Evolutionary conservation across 2,329 filamentous ascomycete species (phyloP), one percentile per base, ranked within the genome.

Genomic region (Cryoendolithus antarcticus): DNA sequence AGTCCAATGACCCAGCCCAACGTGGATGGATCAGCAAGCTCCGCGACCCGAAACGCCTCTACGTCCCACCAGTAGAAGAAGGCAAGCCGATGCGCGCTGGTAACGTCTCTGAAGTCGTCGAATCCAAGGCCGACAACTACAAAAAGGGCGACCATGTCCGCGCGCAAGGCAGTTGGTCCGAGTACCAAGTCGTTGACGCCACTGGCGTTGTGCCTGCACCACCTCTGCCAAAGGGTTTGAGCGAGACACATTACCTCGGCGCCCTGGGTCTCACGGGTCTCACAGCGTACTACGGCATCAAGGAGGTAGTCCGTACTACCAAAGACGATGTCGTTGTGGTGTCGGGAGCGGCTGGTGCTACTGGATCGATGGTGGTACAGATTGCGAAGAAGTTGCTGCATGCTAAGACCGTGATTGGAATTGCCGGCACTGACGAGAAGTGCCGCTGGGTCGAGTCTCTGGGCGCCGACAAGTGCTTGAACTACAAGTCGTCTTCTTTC

Each of bases 1-100:
- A 19, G 24, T 70, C 67, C 44, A 72, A 72, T 44, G 70, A 73
- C 52, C 70, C 70, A 1, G 70, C 67, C 3, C 68, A 72, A 49
- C 62, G 70, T 39, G 61, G 58, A 33, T 71, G 68, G 67, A 70
- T 73, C 43, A 55, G 62, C 38, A 49, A 56, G 9, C 50, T 48
- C 39, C 49, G 56, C 9, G 55, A 63, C 32, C 54, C 63, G 1
- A 61, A 61, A 21, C 63, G 69, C 30, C 57, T 69, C 5, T 72
- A 73, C 51, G 53, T 62, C 1, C 52, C 59, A 0, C 68, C 68
- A 6, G 65, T 72, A 7, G 32, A 58, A 12, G 40, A 61, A 30
- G 63, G 63, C 45, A 56, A 57, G 1, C 33, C 54, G 4, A 66
- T 68, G 64, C 45, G 48, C 33, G 52, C 63, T 1, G 45, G 51